phyloP scores from a whole-genome alignment of 2,329 filamentous ascomycete species.

The Monosporascus sp. region DNA sequence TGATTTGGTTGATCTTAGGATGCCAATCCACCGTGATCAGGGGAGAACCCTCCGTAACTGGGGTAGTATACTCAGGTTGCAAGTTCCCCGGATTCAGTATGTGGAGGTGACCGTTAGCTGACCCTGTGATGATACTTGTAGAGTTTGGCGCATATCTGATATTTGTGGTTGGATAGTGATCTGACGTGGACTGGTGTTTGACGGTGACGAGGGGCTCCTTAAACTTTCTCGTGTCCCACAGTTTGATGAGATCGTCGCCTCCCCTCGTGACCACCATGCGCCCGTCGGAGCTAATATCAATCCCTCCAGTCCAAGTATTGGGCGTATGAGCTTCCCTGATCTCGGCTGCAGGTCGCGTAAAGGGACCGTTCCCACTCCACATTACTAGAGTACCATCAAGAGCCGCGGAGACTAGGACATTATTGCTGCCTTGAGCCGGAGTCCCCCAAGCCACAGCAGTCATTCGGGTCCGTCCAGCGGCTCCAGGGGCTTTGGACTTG shows the following conservation, averaged over 20 bases:
- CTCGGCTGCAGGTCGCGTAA: constrained; percentile 74
- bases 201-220: constrained; percentile 80
- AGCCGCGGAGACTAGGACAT: constrained; percentile 74
- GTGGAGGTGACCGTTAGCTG: constrained; percentile 77
- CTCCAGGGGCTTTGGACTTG: constrained; percentile 85
- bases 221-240: constrained; percentile 97
- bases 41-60: constrained; percentile 78
- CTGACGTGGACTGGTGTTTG: constrained; percentile 74
- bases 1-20: constrained; percentile 88
- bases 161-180: constrained; percentile 76
- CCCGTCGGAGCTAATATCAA: constrained; percentile 88
- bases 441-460: constrained; percentile 85
- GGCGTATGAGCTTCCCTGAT: constrained; percentile 75
- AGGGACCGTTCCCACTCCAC: constrained; percentile 87
- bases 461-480: constrained; percentile 87
- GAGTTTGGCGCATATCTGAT: constrained; percentile 86
- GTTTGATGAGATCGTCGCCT: constrained; percentile 86
- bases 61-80: constrained; percentile 75
- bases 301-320: constrained; percentile 84
- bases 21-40: constrained; percentile 89
- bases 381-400: constrained; percentile 87
- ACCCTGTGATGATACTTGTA: constrained; percentile 83
- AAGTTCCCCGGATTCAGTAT: constrained; percentile 92
- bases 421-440: constrained; percentile 69
- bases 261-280: constrained; percentile 86